Evolutionary conservation across 495 filamentous ascomycete species (phyloP).

Genomic region (Hypoxylon trugodes): DNA sequence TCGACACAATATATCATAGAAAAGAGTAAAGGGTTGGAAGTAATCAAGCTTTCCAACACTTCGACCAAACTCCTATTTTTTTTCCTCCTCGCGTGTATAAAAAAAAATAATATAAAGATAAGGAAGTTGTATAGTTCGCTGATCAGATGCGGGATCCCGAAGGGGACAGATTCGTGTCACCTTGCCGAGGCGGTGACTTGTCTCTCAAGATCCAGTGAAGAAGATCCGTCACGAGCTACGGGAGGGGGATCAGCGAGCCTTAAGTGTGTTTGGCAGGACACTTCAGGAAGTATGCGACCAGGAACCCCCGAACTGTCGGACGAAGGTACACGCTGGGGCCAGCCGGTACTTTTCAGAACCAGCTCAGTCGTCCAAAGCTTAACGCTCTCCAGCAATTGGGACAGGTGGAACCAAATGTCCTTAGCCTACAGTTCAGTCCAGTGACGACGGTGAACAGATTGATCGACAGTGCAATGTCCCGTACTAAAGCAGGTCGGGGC

Average conservation of each 20-base stretch:
- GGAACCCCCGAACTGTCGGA: constrained; percentile 44
- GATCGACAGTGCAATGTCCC: constrained; percentile 57
- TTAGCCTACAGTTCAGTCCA: constrained; percentile 48
- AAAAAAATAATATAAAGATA: constrained; percentile 36
- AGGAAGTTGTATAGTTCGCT: constrained; percentile 50
- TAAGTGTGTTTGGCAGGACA: constrained; percentile 66
- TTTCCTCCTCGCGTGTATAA: constrained; percentile 30
- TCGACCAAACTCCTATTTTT: constrained; percentile 27
- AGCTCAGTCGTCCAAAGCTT: constrained; percentile 53
- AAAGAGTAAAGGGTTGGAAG: constrained; percentile 33
- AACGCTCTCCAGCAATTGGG: constrained; percentile 54
- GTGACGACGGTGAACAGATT: constrained; percentile 56
- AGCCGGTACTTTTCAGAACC: constrained; percentile 49
- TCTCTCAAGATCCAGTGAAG: constrained; percentile 47
- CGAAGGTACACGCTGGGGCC: constrained; percentile 45
- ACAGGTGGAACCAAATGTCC: constrained; percentile 51
- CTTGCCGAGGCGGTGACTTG: constrained; percentile 46
- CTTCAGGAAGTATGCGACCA: constrained; percentile 48
- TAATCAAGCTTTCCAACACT: constrained; percentile 44
- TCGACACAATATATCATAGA: constrained; percentile 42
- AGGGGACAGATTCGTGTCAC: constrained; percentile 49
- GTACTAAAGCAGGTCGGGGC: constrained; percentile 44
- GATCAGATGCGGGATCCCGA: constrained; percentile 63
- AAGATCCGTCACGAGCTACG: constrained; percentile 55
- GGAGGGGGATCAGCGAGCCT: constrained; percentile 80